Conservation (phyloP, 345 rosid genomes). For the Brassica carinata region DNA sequence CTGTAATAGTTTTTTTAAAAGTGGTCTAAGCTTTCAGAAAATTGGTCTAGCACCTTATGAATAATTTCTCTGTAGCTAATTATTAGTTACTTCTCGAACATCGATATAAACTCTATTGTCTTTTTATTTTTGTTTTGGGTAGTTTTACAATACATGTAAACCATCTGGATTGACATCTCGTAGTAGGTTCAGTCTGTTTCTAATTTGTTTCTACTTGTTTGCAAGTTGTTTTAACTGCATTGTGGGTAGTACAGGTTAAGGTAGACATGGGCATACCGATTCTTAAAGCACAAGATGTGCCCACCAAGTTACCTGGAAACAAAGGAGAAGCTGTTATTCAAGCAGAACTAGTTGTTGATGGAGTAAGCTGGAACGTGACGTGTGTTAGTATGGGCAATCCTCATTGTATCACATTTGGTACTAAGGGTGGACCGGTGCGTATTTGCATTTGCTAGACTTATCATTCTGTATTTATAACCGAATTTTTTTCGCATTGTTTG, state of each 20-base stretch:
- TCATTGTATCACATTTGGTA: conserved; percentile 84
- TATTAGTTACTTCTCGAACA: too few species aligned
- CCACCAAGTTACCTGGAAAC: conserved; percentile 71
- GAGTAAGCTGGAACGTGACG: conserved; percentile 86
- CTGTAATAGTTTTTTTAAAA: too few species aligned
- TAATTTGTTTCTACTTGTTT: too few species aligned
- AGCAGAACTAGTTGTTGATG: conserved; percentile 71
- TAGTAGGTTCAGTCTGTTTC: neutral
- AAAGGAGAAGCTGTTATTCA: conserved; percentile 45
- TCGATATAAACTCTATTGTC: neutral
- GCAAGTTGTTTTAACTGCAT: too few species aligned
- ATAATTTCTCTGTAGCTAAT: too few species aligned
- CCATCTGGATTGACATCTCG: conserved; percentile 1
- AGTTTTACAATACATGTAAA: conserved; percentile 75
- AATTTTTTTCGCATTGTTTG: neutral
- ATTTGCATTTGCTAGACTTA: neutral
- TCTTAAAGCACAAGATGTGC: conserved; percentile 79
- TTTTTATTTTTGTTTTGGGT: conserved; percentile 16
- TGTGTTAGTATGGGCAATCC: conserved; percentile 99
- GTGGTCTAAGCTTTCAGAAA: too few species aligned
- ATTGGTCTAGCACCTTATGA: too few species aligned
- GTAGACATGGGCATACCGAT: conserved; percentile 96
- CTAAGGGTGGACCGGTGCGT: conserved; percentile 63
- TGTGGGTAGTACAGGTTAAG: conserved; percentile 58
- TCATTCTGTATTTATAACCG: neutral